phyloP scores from a whole-genome alignment of 1,284 basidiomycete species.

The Microbotryum scabiosae region DNA sequence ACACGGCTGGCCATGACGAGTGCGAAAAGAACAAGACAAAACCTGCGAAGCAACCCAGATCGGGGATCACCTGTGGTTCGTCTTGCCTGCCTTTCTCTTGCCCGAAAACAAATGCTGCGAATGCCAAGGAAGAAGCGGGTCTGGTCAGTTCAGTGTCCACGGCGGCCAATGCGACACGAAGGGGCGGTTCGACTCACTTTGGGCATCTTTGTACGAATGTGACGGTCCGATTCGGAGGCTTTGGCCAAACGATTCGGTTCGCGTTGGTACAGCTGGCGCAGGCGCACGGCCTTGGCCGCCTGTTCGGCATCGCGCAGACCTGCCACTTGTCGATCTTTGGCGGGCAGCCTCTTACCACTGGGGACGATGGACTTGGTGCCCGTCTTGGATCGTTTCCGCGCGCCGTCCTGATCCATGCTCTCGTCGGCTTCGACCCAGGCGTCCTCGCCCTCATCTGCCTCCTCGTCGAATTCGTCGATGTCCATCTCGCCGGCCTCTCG shows the following conservation, averaged over 20 bases:
- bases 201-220: conserved; percentile 41
- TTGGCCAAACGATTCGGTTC: conserved; percentile 76
- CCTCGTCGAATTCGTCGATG: conserved; percentile 45
- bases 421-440: conserved; percentile 49
- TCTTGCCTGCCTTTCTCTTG: conserved; percentile 52
- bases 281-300: conserved; percentile 63
- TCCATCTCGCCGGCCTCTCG: conserved; percentile 47
- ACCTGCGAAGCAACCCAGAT: background rate
- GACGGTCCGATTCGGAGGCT: conserved; percentile 71
- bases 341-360: conserved; percentile 50
- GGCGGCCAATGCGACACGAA: conserved; percentile 47
- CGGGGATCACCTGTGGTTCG: background rate
- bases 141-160: conserved; percentile 39
- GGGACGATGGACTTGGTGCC: conserved; percentile 45
- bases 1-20: background rate
- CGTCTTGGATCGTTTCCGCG: conserved; percentile 46
- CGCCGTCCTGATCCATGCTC: conserved; percentile 48
- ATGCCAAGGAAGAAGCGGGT: too few species aligned
- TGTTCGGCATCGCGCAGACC: conserved; percentile 72
- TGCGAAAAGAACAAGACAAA: background rate
- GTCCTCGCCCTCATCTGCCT: conserved; percentile 56
- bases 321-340: conserved; percentile 62
- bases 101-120: conserved; percentile 65
- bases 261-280: conserved; percentile 76
- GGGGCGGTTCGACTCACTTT: conserved; percentile 35